Evolutionary conservation across 1,284 basidiomycete species (phyloP).

Genomic region (Leccinum pallidistipes): DNA sequence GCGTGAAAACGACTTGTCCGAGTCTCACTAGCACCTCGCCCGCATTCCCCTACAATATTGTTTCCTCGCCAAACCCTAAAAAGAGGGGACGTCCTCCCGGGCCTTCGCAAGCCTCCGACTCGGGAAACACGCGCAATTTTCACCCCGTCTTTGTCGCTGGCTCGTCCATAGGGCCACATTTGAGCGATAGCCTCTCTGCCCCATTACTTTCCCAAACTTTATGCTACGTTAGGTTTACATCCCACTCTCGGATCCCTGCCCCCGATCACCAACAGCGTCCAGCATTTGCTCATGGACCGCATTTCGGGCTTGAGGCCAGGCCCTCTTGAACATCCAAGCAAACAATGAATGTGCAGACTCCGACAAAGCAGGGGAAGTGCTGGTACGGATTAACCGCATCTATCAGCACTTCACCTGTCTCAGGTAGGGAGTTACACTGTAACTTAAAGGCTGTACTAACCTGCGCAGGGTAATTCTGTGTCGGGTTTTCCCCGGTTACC

Average conservation of each 20-base stretch:
- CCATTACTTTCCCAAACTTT: constrained; percentile 45
- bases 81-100: constrained; percentile 14
- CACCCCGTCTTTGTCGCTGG: constrained; percentile 20
- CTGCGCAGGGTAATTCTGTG: too few species aligned
- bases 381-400: too few species aligned
- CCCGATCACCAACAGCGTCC: constrained; percentile 53
- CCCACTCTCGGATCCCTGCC: constrained; percentile 57
- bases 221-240: constrained; percentile 57
- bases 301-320: too few species aligned
- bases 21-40: constrained; percentile 7
- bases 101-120: constrained; percentile 16
- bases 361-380: too few species aligned
- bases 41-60: constrained; percentile 1
- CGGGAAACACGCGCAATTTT: constrained; percentile 22
- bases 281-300: too few species aligned
- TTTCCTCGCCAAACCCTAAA: constrained; percentile 12
- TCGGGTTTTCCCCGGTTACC: too few species aligned
- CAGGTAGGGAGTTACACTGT: too few species aligned
- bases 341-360: too few species aligned
- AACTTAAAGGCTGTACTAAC: too few species aligned
- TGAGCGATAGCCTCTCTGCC: constrained; percentile 52
- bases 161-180: constrained; percentile 42
- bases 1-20: constrained; percentile 29
- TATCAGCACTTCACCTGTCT: too few species aligned
- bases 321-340: too few species aligned